Evolutionary conservation across 495 filamentous ascomycete species (phyloP).

Genomic region (Elasticomyces elasticus): DNA sequence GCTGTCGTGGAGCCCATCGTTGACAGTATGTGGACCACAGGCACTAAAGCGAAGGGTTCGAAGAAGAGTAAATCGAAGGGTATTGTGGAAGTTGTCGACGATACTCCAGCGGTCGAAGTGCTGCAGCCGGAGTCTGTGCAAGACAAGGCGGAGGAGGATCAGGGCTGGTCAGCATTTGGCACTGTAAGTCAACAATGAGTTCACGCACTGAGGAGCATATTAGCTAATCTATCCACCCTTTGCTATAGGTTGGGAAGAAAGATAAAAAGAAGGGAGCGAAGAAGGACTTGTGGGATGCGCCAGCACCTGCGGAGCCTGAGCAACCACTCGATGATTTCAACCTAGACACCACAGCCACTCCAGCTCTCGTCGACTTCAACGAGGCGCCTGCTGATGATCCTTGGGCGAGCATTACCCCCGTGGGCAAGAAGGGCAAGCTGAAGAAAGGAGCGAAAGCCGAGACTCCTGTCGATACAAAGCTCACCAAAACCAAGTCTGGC

Average conservation of each 20-base stretch:
- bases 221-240: background rate
- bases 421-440: constrained; percentile 26
- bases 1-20: constrained; percentile 30
- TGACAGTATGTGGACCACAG: constrained; percentile 26
- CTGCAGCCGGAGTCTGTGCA: constrained; percentile 20
- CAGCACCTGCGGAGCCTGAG: constrained; percentile 28
- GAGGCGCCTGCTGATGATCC: constrained; percentile 24
- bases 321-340: constrained; percentile 12
- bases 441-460: constrained; percentile 19
- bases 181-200: constrained; percentile 15
- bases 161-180: constrained; percentile 14
- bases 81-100: constrained; percentile 19
- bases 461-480: constrained; percentile 8
- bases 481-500: constrained; percentile 18
- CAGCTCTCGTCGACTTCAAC: constrained; percentile 12
- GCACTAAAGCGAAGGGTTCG: constrained; percentile 32
- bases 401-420: constrained; percentile 6
- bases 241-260: too few species aligned
- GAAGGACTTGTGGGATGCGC: constrained; percentile 23
- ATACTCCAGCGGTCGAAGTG: constrained; percentile 9
- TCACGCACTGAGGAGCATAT: background rate
- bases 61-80: constrained; percentile 29
- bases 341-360: background rate
- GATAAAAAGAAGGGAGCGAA: constrained; percentile 30
- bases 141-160: constrained; percentile 24